Base-by-base conservation (phyloP, 1,139 yeast genomes). In the Kluyveromyces sp. region DNA sequence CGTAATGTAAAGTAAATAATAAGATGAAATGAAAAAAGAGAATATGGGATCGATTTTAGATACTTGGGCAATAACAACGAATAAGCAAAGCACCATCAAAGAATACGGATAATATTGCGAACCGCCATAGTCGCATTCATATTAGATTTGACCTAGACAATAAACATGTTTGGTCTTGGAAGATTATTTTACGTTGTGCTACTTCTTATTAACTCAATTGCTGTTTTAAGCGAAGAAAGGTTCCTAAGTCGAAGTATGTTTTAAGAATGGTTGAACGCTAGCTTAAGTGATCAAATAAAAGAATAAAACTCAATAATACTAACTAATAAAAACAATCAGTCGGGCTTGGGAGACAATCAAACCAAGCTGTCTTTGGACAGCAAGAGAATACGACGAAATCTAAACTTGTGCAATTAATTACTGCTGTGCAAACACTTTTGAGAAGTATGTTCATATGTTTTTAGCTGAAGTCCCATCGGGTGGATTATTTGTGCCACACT, bases 211-310 rank as follows among this genome's bases (percentile, higher is more conserved):
- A 87, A 87, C 63, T 79, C 92, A 0, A 76, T 86, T 30, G 95
- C 95, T 1, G 83, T 87, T 39, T 71, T 87, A 42, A 83, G 85
- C 57, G 95, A 87, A 59, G 95, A 87, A 62, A 70, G 96, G 50
- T 87, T 87, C 60, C 70, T 87, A 47, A 81, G 83, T 54, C 69
- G 95, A 63, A 79, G 82, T 75, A 69, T 59, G 79, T 69, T 45
- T 28, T 21, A 26, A 29, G 26, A 2, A 31, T 10, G 10, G 10
- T 31, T 7, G 10, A 27, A 15, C 31, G 30, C 7, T 25, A 31
- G 7, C 10, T 7, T 10, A 7, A 10, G 10, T 7, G 33, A 7
- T 2, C 33, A 31, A 31, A 31, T 31, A 31, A 7, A 6, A 10
- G 25, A 37, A 27, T 28, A 27, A 25, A 34, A 28, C 4, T 27